Base-by-base conservation (phyloP, 306 rosid genomes). In the Sindora glabra region DNA sequence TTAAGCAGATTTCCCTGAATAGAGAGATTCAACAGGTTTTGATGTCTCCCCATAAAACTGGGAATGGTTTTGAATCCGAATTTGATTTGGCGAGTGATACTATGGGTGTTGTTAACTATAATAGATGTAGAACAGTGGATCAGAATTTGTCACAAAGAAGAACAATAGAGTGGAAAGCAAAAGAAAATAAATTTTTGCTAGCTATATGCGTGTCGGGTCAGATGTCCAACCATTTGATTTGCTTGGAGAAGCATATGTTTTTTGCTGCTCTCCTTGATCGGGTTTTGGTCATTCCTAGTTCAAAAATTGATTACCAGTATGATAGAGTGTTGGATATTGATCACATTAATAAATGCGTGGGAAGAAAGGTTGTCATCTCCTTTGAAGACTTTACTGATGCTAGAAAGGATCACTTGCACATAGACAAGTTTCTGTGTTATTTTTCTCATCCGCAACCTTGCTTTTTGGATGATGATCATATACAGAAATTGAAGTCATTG, bases 211-310 rank as follows among this genome's bases (percentile, higher is more conserved):
- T 82, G 45, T 92, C 98, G 1, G 98, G 98, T 10, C 98, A 92
- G 73, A 92, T 88, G 98, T 92, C 95, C 0, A 88, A 92, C 76
- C 96, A 86, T 73, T 70, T 92, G 88, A 92, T 92, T 75, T 92
- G 98, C 69, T 73, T 92, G 59, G 95, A 92, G 74, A 92, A 92
- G 70, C 98, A 88, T 53, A 92, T 92, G 90, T 83, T 92, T 74
- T 86, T 92, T 25, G 98, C 96, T 2, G 94, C 98, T 17, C 56
- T 92, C 67, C 86, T 92, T 5, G 74, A 78, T 33, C 78, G 96
- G 56, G 73, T 83, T 53, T 56, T 92, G 76, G 94, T 92, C 33
- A 78, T 89, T 83, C 98, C 98, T 4, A 86, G 98, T 62, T 49
- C 89, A 48, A 89, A 81, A 66, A 71, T 84, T 49, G 98, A 92